Base-by-base conservation (phyloP, 139 green algal species). In the Zygnema cylindricum region DNA sequence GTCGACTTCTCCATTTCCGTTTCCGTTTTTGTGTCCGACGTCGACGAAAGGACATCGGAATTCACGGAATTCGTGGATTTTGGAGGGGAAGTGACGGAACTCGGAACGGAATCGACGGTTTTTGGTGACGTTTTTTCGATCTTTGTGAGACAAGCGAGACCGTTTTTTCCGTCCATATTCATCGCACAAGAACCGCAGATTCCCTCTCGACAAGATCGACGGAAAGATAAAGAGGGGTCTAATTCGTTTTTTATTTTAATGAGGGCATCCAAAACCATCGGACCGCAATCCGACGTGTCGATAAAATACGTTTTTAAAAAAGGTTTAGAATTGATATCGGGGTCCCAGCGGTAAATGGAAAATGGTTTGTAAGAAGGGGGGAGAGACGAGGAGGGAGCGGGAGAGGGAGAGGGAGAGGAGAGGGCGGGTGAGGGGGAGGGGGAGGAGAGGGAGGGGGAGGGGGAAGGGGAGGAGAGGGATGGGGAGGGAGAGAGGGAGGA, bases 201-300 rank as follows among this genome's bases (percentile, higher is more conserved):
- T 82, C 97, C 97, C 92, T 99, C 97, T 3, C 96, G 93, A 94
- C 97, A 99, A 1, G 97, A 99, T 0, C 97, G 89, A 22, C 97
- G 91, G 84, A 99, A 95, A 21, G 95, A 93, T 1, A 99, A 92
- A 25, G 93, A 95, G 32, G 94, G 93, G 90, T 99, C 97, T 91
- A 98, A 94, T 90, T 99, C 97, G 89, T 99, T 97, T 92, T 99
- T 99, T 91, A 99, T 98, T 90, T 99, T 99, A 39, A 99, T 92
- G 42, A 99, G 94, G 69, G 98, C 96, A 81, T 99, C 97, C 79
- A 99, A 94, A 95, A 99, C 98, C 97, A 99, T 99, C 41, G 97
- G 97, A 0, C 97, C 97, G 86, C 96, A 98, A 86, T 93, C 94
- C 93, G 98, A 98, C 83, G 98, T 95, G 92, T 99, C 97, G 21